Base-by-base conservation (phyloP, 2,329 filamentous ascomycete species). In the Ophiosphaerella narmari region DNA sequence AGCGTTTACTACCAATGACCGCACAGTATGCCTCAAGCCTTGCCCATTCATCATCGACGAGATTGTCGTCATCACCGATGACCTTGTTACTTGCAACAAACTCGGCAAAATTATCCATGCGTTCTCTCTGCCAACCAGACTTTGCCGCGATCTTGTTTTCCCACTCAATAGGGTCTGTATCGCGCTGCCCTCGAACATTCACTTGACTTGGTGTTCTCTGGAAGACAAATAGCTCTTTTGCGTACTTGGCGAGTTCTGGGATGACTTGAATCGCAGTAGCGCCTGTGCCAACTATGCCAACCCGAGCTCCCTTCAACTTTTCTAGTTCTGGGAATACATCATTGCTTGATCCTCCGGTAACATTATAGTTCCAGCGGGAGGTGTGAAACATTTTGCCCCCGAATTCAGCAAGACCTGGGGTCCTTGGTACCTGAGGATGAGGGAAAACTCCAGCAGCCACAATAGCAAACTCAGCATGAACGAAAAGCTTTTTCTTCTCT, bases 21-120 rank as follows among this genome's bases (percentile, higher is more conserved):
- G 74, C 74, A 14, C 65, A 62, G 55, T 73, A 79, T 0, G 73
- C 60, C 3, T 68, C 63, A 34, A 74, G 46, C 6, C 60, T 54
- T 2, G 75, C 72, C 79, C 78, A 83, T 3, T 66, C 75, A 52
- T 84, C 81, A 13, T 73, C 53, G 7, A 83, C 74, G 16, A 81
- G 53, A 56, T 83, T 68, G 5, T 66, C 61, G 3, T 24, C 39
- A 21, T 64, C 18, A 57, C 0, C 55, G 56, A 12, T 38, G 14
- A 29, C 13, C n/a, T 46, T 13, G 8, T 67, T 46, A 1, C 48
- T 45, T 16, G 72, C 66, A n/a, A 65, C 61, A 21, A 77, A 43
- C 39, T 65, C 65, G 46, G 73, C 66, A 40, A 77, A 74, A 56
- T 81, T 83, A 37, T 62, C 44, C 44, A 66, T 65, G 7, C 80